phyloP scores from a whole-genome alignment of 352 stramenopile species.

The Globisporangium nunn region DNA sequence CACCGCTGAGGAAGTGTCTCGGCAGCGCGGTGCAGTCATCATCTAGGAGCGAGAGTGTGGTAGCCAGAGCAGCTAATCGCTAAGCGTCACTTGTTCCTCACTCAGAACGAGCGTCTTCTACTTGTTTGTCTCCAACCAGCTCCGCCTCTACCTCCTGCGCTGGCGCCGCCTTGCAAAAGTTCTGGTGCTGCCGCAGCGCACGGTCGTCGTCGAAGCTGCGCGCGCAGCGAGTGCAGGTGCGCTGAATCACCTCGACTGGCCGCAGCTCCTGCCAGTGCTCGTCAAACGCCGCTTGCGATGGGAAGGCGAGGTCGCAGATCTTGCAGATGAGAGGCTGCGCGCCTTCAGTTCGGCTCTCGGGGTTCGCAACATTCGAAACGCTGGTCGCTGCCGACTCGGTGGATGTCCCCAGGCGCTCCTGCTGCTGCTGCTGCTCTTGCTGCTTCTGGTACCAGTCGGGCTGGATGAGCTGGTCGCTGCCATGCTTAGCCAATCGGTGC shows the following conservation, averaged over 20 bases:
- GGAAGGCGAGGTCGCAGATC: conserved; percentile 32
- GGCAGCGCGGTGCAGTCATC: conserved; percentile 16
- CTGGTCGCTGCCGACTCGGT: too few species aligned
- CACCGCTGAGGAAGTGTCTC: conserved; percentile 13
- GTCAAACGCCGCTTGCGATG: conserved; percentile 19
- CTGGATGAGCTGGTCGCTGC: conserved; percentile 62
- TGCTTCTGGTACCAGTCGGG: conserved; percentile 69
- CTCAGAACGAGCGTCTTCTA: not conserved
- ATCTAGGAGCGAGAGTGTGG: not conserved
- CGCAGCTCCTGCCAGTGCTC: conserved; percentile 35
- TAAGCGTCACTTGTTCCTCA: not conserved
- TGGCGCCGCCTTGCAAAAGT: conserved; percentile 39
- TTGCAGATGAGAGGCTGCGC: conserved; percentile 15
- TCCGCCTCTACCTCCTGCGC: too few species aligned
- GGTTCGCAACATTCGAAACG: not conserved
- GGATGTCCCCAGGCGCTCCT: too few species aligned
- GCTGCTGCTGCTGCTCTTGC: conserved; percentile 5
- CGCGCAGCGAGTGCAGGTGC: conserved; percentile 34
- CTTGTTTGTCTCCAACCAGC: conserved; percentile 4
- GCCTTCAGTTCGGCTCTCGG: too few species aligned
- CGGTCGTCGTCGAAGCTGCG: conserved; percentile 64
- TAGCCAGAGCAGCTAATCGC: not conserved
- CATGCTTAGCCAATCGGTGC: conserved; percentile 77
- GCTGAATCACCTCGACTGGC: conserved; percentile 14
- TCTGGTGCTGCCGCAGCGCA: conserved; percentile 68